phyloP scores from a whole-genome alignment of 1,284 basidiomycete genomes.

The Inonotus hispidus region DNA sequence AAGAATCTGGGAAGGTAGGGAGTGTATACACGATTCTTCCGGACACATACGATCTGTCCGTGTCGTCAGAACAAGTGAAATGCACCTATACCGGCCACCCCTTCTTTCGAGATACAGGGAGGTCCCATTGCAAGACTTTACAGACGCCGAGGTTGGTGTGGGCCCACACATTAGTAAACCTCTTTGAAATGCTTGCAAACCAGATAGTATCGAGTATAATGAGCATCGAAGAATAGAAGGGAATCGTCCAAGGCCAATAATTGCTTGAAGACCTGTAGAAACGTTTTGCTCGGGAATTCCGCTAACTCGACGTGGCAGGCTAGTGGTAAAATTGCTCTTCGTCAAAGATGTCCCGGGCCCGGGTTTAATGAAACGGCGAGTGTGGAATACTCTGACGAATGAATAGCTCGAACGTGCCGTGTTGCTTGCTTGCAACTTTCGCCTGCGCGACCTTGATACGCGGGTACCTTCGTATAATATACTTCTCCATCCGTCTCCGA shows the following conservation, averaged over 20 bases:
- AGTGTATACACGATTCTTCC: background rate
- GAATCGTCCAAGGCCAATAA: background rate
- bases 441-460: too few relatives aligned
- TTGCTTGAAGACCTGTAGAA: background rate
- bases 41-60: background rate
- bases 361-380: too few relatives aligned
- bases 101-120: background rate
- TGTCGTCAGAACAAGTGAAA: background rate
- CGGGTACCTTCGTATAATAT: too few relatives aligned
- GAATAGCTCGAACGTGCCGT: too few relatives aligned
- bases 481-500: too few relatives aligned
- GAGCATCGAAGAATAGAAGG: background rate
- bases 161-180: background rate
- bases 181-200: background rate
- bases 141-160: background rate
- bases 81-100: background rate
- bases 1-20: background rate
- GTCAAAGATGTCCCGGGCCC: too few relatives aligned
- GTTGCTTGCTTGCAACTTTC: too few relatives aligned
- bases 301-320: background rate
- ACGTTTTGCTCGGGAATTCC: background rate
- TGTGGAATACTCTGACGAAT: too few relatives aligned
- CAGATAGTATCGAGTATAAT: background rate
- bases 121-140: background rate
- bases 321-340: background rate